Evolutionary conservation across 331 rosid species (phyloP), one percentile per base, ranked within the genome.

Genomic region (Cydonia oblonga): DNA sequence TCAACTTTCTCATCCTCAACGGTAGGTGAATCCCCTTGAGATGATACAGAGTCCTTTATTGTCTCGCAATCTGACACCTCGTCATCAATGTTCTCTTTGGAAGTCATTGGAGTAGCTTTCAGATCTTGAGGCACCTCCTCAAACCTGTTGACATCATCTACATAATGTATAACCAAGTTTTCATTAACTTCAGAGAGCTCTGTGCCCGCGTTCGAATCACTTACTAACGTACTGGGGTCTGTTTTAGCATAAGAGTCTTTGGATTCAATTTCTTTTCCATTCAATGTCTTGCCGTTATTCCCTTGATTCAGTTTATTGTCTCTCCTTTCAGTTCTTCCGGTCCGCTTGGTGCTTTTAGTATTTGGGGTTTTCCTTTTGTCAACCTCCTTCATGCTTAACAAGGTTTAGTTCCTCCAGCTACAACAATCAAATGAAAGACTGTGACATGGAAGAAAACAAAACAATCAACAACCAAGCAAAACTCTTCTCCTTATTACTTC

Each of bases 21-120:
- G 54, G 77, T 69, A 75, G 76, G 22, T 29, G 83, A 85, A 75
- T 89, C 96, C 76, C 83, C 87, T 68, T 80, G 90, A 52, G 98
- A 91, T 23, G 96, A 91, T 49, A 80, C 80, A 0, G 91, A 90
- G 77, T 90, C 95, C 80, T 85, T 85, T 64, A 35, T 76, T 10
- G 85, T 87, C 59, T 91, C 96, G 24, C 91, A 68, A 72, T 95
- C 96, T 5, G 97, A 91, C 62, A 78, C 84, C 44, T 91, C 88
- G 70, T 83, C 90, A 46, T 75, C 86, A 71, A 54, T 81, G 53
- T 72, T 83, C 66, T 75, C 95, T 72, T 75, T 75, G 42, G 84
- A 40, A 75, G 68, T 49, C 80, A 75, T 75, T 52, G 44, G 80
- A 75, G 80, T 85, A 23, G 73, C 82, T 84, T 85, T 82, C 81